Percentiles rank a stretch among this genome's conserved stretches.
phyloP scores from a whole-genome alignment of 805 yeast species.

The Metschnikowia cerradonensis region DNA sequence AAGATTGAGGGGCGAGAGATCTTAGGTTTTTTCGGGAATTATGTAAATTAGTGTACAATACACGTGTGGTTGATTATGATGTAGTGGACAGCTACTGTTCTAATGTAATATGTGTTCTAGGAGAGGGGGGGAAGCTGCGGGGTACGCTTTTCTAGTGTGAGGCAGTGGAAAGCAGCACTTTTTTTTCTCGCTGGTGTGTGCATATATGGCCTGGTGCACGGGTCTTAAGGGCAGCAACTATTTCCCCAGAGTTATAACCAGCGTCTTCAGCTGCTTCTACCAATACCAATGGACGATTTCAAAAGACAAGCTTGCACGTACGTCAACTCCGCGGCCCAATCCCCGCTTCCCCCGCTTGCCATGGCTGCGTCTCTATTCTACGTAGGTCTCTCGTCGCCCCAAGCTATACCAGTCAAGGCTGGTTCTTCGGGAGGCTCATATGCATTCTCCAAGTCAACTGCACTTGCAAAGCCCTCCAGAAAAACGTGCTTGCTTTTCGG shows the following conservation, averaged over 20 bases:
- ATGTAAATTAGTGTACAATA: conserved; percentile 19
- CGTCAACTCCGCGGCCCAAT: conserved; percentile 14
- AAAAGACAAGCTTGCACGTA: conserved; percentile 10
- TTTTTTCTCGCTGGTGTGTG: background rate
- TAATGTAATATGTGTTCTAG: too few species aligned
- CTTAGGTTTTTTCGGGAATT: conserved; percentile 37
- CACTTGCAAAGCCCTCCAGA: conserved; percentile 30
- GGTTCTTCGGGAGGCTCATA: conserved; percentile 22
- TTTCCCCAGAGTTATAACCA: background rate
- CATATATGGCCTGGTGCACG: background rate
- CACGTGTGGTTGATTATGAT: conserved; percentile 7
- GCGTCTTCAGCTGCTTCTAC: background rate
- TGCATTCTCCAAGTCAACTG: conserved; percentile 18
- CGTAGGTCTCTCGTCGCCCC: conserved; percentile 13
- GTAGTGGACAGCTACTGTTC: background rate
- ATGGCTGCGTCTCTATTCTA: conserved; percentile 13
- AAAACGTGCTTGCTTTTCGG: conserved; percentile 54
- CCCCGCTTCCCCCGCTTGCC: conserved; percentile 18
- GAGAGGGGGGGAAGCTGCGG: too few species aligned
- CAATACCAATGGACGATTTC: conserved; percentile 9
- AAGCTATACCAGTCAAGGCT: conserved; percentile 10
- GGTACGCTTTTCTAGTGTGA: too few species aligned
- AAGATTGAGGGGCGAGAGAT: conserved; percentile 96
- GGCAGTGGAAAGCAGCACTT: too few species aligned
- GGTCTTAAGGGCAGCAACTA: conserved; percentile 1